Conservation (phyloP, 805 yeast species). For the Candida coleopterorum region DNA sequence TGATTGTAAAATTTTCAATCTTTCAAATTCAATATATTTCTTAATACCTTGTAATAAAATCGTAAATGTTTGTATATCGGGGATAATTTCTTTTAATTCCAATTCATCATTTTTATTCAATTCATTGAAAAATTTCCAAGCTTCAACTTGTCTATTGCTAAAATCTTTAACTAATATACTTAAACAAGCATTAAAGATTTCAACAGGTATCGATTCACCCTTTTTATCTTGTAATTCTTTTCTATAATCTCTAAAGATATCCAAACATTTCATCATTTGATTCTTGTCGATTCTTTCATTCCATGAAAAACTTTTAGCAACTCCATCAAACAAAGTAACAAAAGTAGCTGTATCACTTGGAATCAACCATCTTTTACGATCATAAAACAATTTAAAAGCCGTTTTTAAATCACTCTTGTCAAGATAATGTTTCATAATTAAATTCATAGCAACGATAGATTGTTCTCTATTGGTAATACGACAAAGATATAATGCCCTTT, state of each 20-base stretch:
- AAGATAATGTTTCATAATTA: conserved; percentile 49
- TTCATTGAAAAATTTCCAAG: conserved; percentile 34
- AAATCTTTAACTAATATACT: conserved; percentile 31
- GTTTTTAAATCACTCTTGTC: conserved; percentile 37
- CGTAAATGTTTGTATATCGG: conserved; percentile 35
- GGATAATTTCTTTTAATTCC: conserved; percentile 13
- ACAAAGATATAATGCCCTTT: conserved; percentile 51
- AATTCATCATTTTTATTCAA: conserved; percentile 16
- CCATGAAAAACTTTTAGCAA: conserved; percentile 29
- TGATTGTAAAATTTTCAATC: conserved; percentile 13
- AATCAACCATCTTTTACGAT: conserved; percentile 60
- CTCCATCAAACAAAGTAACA: conserved; percentile 31
- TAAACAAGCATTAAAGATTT: conserved; percentile 35
- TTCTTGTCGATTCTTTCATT: conserved; percentile 21
- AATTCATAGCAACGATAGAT: conserved; percentile 61
- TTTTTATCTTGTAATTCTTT: not conserved
- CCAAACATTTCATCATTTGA: conserved; percentile 17
- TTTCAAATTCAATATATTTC: conserved; percentile 13
- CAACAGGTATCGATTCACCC: conserved; percentile 10
- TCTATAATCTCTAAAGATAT: conserved; percentile 16
- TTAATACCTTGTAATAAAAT: conserved; percentile 34
- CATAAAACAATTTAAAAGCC: conserved; percentile 47
- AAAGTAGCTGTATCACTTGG: conserved; percentile 45
- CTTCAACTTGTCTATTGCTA: conserved; percentile 24
- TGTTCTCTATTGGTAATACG: conserved; percentile 39